Percentiles rank a stretch among this genome's conserved stretches.
These are phyloP conservation scores for Sarcodon aspratus DNA, from an alignment of 768 basidiomycete genomes.

Conservation along the genomic window DNA sequence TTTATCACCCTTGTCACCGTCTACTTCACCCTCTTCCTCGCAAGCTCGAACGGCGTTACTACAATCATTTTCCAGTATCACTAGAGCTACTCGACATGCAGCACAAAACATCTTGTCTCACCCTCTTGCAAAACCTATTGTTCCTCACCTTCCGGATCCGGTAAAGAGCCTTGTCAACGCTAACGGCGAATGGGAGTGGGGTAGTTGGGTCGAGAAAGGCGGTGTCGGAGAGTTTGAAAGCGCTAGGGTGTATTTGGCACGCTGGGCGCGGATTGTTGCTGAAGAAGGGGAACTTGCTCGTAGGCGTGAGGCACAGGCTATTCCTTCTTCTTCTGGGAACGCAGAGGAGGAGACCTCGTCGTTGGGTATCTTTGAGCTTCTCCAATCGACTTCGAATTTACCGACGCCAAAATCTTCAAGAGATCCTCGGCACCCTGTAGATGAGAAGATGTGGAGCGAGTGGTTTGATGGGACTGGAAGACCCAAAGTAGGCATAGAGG, in stretches of 20 bases:
- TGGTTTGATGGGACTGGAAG: slow-evolving; percentile 73
- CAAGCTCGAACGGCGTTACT: slow-evolving; percentile 75
- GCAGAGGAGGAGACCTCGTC: slow-evolving; percentile 56
- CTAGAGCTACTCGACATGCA: slow-evolving; percentile 83
- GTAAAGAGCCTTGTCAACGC: slow-evolving; percentile 84
- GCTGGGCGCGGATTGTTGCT: slow-evolving; percentile 95
- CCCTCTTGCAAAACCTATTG: slow-evolving; percentile 89
- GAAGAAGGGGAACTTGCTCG: slow-evolving; percentile 94
- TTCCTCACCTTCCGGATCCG: slow-evolving; percentile 93
- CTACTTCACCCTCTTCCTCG: slow-evolving; percentile 29
- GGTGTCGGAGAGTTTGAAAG: slow-evolving; percentile 95
- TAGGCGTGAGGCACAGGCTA: slow-evolving; percentile 61
- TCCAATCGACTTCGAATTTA: slow-evolving; percentile 69
- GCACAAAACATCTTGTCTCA: slow-evolving; percentile 94
- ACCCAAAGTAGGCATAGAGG: slow-evolving; percentile 52
- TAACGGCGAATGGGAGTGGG: slow-evolving; percentile 87
- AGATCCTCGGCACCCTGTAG: slow-evolving; percentile 68
- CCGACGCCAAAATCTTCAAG: slow-evolving; percentile 78
- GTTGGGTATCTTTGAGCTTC: slow-evolving; percentile 79
- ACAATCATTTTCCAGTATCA: slow-evolving; percentile 92
- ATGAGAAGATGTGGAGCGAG: slow-evolving; percentile 55
- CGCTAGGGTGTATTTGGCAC: slow-evolving; percentile 89
- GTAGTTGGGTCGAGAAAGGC: slow-evolving; percentile 86
- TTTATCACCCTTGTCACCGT: slow-evolving; percentile 41
- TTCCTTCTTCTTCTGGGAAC: slow-evolving; percentile 41